Base-by-base conservation (phyloP, 768 basidiomycete species). In the Rhodotorula sphaerocarpa region DNA sequence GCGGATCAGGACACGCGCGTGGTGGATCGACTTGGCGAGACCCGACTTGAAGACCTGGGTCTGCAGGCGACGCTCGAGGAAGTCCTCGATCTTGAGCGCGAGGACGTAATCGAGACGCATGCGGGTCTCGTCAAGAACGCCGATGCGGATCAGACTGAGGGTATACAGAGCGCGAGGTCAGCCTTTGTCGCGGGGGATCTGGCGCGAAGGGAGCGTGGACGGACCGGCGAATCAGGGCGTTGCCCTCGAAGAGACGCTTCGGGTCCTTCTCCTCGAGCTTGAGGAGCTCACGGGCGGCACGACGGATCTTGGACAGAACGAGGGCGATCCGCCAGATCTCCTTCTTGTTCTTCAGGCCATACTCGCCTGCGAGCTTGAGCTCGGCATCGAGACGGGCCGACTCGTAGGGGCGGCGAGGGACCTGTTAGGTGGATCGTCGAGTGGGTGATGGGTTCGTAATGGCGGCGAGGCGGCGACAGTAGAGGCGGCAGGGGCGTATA, bases 21-120 rank as follows among this genome's bases (percentile, higher is more conserved):
- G 95, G 79, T 99, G 95, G 72, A 99, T 95, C 74, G 83, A 85
- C 85, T 97, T 97, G 62, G 95, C 95, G 69, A 99, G 82, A 70
- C 92, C 92, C 71, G 82, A 84, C 84, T 97, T 97, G 87, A 97
- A 99, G 73, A 99, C 95, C 81, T 97, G 95, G 44, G 95, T 99
- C 80, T 99, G 95, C 75, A 99, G 79, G 73, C 95, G 81, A 74
- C 95, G 83, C 82, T 99, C 95, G 86, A 99, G 87, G 86, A 99
- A 99, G 79, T 99, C 95, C 78, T 99, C 95, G 73, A 96, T 85
- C 82, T 96, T 97, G 73, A 97, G 81, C 57, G 93, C 95, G 78
- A 99, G 81, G 81, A 97, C 95, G 86, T 99, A 99, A 87, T 99
- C 95, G 79, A 99, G 88, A 78, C 93, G 85, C 95, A 99, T 97